Conservation (phyloP, 352 stramenopile genomes). For the Globisporangium takayamanum region DNA sequence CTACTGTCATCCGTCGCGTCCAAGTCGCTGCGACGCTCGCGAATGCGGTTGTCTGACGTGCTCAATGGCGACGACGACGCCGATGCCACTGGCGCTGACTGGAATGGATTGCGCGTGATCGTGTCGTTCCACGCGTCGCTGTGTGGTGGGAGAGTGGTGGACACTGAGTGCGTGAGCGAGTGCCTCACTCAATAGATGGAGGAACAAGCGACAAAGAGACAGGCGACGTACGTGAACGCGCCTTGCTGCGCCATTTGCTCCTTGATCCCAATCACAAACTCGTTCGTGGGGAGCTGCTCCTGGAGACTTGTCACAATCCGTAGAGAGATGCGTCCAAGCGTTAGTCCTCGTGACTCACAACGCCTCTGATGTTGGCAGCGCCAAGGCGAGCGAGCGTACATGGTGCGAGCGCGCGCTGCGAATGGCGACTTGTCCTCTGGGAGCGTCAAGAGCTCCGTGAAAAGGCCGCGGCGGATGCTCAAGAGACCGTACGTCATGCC, state of each 20-base stretch:
- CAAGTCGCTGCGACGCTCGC: conserved; percentile 1
- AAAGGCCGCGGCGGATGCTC: conserved; percentile 27
- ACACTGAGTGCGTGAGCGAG: not conserved
- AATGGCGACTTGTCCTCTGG: conserved; percentile 34
- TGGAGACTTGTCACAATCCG: conserved; percentile 20
- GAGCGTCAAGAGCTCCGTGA: conserved; percentile 31
- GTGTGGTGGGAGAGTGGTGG: not conserved
- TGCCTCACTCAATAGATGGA: not conserved
- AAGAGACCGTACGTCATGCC: conserved; percentile 30
- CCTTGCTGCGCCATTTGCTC: conserved; percentile 40
- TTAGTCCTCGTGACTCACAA: not conserved
- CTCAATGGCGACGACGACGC: not conserved
- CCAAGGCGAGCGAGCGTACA: conserved; percentile 13
- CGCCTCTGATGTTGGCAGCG: not conserved
- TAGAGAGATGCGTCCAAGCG: not conserved
- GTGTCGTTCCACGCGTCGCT: conserved; percentile 46
- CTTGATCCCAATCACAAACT: conserved; percentile 47
- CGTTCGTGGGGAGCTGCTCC: conserved; percentile 35
- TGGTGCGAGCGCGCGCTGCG: conserved; percentile 14
- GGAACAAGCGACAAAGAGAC: not conserved
- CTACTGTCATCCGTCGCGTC: not conserved
- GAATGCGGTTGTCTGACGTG: not conserved
- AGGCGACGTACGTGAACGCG: conserved; percentile 30
- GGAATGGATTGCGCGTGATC: conserved; percentile 9
- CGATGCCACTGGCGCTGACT: not conserved